phyloP scores from a whole-genome alignment of 805 yeast genomes.

The Pichia insulana region DNA sequence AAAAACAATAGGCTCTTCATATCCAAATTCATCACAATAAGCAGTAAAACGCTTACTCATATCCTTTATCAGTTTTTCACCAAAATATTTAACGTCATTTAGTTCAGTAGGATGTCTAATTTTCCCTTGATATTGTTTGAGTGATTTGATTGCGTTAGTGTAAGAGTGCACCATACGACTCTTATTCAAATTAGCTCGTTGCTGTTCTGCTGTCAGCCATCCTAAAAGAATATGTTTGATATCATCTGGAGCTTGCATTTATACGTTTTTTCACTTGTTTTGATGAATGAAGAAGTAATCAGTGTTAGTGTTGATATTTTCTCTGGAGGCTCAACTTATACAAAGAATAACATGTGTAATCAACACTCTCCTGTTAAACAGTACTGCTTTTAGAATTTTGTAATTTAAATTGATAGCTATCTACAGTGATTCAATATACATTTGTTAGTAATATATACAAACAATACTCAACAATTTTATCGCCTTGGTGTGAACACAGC shows the following conservation, averaged over 20 bases:
- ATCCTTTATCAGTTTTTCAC: constrained; percentile 53
- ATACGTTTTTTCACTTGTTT: no score
- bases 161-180: constrained; percentile 37
- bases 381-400: no score
- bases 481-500: neutral
- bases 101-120: constrained; percentile 53
- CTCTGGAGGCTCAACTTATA: neutral
- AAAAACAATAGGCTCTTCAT: constrained; percentile 31
- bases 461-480: no score
- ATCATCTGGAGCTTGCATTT: constrained; percentile 38
- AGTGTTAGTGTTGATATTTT: neutral
- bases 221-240: constrained; percentile 42
- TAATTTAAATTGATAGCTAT: no score
- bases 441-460: no score
- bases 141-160: constrained; percentile 44
- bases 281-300: no score
- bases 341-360: no score
- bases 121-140: constrained; percentile 36
- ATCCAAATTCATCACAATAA: constrained; percentile 51
- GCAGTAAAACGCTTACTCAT: constrained; percentile 38
- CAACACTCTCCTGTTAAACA: no score
- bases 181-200: constrained; percentile 8
- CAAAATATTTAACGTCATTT: constrained; percentile 54
- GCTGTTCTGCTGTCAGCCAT: constrained; percentile 52
- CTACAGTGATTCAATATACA: no score